phyloP scores from a whole-genome alignment of 352 stramenopile species.

The Pythium insidiosum region DNA sequence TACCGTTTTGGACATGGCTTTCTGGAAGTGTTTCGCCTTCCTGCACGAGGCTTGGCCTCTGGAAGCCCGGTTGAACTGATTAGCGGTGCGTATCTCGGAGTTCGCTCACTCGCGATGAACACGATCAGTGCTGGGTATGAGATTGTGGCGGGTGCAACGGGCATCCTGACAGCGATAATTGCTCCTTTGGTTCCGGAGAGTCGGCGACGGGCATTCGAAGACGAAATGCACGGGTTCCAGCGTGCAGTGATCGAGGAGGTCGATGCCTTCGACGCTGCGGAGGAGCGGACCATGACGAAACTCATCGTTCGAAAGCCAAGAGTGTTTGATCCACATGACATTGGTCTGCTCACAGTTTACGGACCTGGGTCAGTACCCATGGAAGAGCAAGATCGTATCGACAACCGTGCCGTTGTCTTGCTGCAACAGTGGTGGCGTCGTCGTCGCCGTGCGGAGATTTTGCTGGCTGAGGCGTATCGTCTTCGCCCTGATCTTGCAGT shows the following conservation, averaged over 20 bases:
- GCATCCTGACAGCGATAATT: constrained; percentile 68
- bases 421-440: constrained; percentile 83
- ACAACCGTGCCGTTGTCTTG: constrained; percentile 69
- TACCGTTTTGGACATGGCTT: constrained; percentile 80
- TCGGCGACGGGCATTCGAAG: constrained; percentile 70
- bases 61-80: constrained; percentile 80
- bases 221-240: constrained; percentile 82
- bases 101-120: constrained; percentile 84
- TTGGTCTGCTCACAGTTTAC: constrained; percentile 78
- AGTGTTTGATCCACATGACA: constrained; percentile 61
- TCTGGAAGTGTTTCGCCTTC: constrained; percentile 72
- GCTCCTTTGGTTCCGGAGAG: constrained; percentile 59
- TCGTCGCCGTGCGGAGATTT: constrained; percentile 43
- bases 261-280: constrained; percentile 76
- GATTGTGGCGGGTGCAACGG: constrained; percentile 73
- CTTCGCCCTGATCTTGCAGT: constrained; percentile 29
- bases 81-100: constrained; percentile 74
- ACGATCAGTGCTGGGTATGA: constrained; percentile 86
- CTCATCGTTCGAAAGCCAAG: constrained; percentile 78
- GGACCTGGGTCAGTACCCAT: constrained; percentile 79
- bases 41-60: constrained; percentile 66
- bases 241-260: constrained; percentile 84
- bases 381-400: constrained; percentile 84
- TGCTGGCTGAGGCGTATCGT: constrained; percentile 53
- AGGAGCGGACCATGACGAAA: constrained; percentile 86